Evolutionary conservation across 2,329 filamentous ascomycete genomes (phyloP).

Genomic region (Hymenoscyphus infarciens): DNA sequence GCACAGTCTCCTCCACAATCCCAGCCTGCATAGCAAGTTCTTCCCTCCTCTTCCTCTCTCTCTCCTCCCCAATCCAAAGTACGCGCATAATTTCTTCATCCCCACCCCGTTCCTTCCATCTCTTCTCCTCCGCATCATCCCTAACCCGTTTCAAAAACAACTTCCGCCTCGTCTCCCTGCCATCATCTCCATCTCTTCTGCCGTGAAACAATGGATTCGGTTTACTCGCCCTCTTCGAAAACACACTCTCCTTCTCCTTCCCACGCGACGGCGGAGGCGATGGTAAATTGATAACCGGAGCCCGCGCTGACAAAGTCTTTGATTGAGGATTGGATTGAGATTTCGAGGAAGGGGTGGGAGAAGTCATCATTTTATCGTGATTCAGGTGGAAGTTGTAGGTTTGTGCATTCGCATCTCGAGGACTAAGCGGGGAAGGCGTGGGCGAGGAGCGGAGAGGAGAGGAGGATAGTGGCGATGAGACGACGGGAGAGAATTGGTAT

Average conservation of each 20-base stretch:
- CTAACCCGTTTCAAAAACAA: constrained; percentile 67
- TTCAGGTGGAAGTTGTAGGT: constrained; percentile 31
- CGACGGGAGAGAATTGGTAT: constrained; percentile 36
- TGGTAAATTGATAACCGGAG: constrained; percentile 9
- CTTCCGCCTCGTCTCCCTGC: constrained; percentile 57
- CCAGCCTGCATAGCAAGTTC: constrained; percentile 13
- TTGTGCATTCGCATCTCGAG: constrained; percentile 43
- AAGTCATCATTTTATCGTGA: constrained; percentile 30
- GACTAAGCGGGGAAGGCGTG: constrained; percentile 41
- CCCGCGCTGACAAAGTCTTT: neutral
- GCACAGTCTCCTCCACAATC: constrained; percentile 16
- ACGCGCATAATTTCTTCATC: constrained; percentile 52
- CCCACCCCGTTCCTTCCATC: constrained; percentile 58
- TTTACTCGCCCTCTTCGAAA: constrained; percentile 48
- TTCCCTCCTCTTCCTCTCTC: constrained; percentile 32
- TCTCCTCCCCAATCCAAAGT: constrained; percentile 40
- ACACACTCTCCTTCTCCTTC: constrained; percentile 20
- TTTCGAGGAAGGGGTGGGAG: constrained; percentile 19
- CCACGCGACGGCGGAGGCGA: constrained; percentile 15
- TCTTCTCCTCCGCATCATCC: constrained; percentile 55
- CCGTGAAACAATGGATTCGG: constrained; percentile 60
- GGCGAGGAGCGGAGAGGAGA: constrained; percentile 54
- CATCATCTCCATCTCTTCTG: constrained; percentile 35
- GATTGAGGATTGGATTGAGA: neutral
- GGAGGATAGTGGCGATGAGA: constrained; percentile 56